Evolutionary conservation across 805 yeast genomes (phyloP).

Genomic region (Komagataella populi): DNA sequence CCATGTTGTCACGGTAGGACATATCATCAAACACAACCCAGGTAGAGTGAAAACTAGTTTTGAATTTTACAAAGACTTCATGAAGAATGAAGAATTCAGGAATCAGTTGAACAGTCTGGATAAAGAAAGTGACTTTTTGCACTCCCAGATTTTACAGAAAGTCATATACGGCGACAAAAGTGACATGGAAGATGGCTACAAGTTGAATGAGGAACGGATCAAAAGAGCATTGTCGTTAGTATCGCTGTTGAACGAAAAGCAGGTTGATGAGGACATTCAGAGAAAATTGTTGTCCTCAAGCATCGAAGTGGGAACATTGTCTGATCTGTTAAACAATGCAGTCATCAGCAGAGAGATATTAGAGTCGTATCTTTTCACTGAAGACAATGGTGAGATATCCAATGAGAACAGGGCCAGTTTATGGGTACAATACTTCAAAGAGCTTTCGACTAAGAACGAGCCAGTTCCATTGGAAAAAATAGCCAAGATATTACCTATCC

Average conservation of each 20-base stretch:
- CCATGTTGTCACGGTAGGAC: constrained; percentile 1
- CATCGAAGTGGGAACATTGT: not conserved
- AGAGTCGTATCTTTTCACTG: not conserved
- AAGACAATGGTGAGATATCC: not conserved
- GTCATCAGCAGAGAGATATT: not conserved
- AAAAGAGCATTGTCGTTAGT: not conserved
- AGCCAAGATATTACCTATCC: not conserved
- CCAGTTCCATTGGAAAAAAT: not conserved
- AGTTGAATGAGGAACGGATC: not conserved
- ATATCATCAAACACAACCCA: constrained; percentile 19
- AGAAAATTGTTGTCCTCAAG: not conserved
- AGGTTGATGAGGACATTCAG: not conserved
- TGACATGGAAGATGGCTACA: constrained; percentile 1
- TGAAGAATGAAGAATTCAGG: not conserved
- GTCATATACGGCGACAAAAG: constrained; percentile 1
- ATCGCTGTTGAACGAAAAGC: not conserved
- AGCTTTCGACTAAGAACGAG: not conserved
- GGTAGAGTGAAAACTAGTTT: constrained; percentile 20
- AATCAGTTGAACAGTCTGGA: not conserved
- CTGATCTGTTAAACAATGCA: not conserved
- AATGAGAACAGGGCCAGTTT: not conserved
- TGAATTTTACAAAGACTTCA: constrained; percentile 13
- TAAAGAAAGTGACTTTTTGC: not conserved
- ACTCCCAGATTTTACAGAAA: constrained; percentile 1
- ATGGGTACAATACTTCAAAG: not conserved